Evolutionary conservation across 306 rosid genomes (phyloP).

Genomic region (Hippophae tibetana): DNA sequence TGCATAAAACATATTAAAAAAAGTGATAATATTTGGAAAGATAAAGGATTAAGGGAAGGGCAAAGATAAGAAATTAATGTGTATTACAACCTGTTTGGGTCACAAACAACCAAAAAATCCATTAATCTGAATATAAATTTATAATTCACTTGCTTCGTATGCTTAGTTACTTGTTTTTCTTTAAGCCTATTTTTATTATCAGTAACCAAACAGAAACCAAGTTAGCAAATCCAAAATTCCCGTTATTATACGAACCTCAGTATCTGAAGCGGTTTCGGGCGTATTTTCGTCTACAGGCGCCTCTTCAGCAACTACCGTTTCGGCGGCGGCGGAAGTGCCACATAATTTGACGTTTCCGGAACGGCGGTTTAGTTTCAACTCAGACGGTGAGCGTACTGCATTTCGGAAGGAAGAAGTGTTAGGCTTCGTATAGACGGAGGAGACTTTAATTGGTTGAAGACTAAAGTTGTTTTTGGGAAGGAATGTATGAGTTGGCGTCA

Average conservation of each 20-base stretch:
- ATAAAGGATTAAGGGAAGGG: no score
- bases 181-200: background rate
- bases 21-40: background rate
- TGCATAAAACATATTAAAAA: background rate
- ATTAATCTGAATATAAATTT: no score
- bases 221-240: background rate
- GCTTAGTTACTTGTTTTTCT: background rate
- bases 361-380: conserved; percentile 6
- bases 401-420: conserved; percentile 10
- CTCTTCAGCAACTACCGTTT: conserved; percentile 27
- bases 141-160: background rate
- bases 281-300: conserved; percentile 12
- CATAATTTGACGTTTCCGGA: conserved; percentile 8
- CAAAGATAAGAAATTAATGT: no score
- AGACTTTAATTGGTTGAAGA: conserved; percentile 4
- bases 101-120: no score
- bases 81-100: no score
- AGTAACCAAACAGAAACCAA: conserved; percentile 3
- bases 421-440: conserved; percentile 11
- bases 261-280: conserved; percentile 16
- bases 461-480: conserved; percentile 12
- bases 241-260: conserved; percentile 23
- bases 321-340: conserved; percentile 26
- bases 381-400: conserved; percentile 12
- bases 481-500: conserved; percentile 4